These are phyloP conservation scores for Eucalyptus virginea DNA, from an alignment of 345 rosid genomes.

Conservation along the genomic window DNA sequence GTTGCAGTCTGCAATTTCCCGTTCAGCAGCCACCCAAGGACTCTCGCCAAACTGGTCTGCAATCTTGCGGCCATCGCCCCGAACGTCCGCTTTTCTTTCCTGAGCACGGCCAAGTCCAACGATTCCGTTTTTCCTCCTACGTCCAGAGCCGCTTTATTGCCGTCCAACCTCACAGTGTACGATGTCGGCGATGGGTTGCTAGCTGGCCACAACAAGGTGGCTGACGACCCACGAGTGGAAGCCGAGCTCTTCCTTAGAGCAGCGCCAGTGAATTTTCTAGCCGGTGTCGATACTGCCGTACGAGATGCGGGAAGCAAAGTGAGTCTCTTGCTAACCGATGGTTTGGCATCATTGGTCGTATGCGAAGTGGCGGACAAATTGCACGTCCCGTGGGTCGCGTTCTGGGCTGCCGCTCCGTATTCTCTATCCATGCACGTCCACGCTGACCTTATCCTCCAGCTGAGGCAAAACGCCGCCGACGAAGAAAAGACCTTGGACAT, in stretches of 20 bases:
- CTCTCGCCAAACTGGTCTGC: not conserved
- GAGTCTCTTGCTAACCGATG: not conserved
- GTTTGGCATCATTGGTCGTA: not conserved
- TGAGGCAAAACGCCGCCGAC: not conserved
- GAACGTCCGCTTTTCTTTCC: not conserved
- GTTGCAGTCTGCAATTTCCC: not conserved
- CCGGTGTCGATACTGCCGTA: not conserved
- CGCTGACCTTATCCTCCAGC: not conserved
- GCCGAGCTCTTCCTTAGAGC: not conserved
- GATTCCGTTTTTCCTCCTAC: not conserved
- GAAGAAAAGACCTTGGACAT: constrained; percentile 19
- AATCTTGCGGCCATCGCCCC: not conserved
- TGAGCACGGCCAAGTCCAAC: not conserved
- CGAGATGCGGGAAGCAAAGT: not conserved
- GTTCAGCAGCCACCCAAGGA: not conserved
- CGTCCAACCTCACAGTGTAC: not conserved
- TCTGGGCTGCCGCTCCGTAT: not conserved
- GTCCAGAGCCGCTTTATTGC: not conserved
- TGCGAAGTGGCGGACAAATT: not conserved
- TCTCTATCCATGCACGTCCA: not conserved
- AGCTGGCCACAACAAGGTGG: too few relatives aligned
- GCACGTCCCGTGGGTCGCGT: not conserved
- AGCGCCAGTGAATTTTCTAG: not conserved
- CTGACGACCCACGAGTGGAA: not conserved
- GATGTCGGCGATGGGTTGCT: not conserved